Conservation (phyloP, 2,329 filamentous ascomycete genomes). For the Stachybotrys echinatus region DNA sequence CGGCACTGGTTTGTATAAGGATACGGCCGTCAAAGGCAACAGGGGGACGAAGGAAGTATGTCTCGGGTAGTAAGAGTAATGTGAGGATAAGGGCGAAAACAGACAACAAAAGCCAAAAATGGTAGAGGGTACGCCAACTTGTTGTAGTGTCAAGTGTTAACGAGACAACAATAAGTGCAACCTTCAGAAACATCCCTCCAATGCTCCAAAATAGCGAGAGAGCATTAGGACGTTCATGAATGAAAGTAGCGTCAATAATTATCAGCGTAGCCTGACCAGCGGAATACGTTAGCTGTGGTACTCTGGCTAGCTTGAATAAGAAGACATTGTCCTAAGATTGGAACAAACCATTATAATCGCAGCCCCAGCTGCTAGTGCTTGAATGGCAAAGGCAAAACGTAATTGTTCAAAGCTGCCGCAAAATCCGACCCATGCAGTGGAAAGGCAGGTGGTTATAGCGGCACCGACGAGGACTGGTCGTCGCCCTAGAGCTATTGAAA, state of each 20-base stretch:
- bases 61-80: neutral
- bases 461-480: neutral
- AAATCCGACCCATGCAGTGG: neutral
- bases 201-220: neutral
- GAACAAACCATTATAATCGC: neutral
- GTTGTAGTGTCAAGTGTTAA: neutral
- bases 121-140: neutral
- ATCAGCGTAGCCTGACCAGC: neutral
- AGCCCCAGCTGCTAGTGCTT: neutral
- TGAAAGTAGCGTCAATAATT: neutral
- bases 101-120: neutral
- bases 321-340: too few species aligned
- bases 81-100: neutral
- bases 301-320: too few species aligned
- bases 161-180: neutral
- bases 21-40: neutral
- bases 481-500: neutral
- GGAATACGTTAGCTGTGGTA: too few species aligned
- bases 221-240: neutral
- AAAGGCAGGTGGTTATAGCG: neutral
- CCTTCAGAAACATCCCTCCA: neutral
- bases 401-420: conserved; percentile 1
- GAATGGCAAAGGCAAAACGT: neutral
- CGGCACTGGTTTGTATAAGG: neutral
- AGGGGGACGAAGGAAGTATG: neutral